phyloP scores from a whole-genome alignment of 192 early-diverging fungal genomes.

The Geranomyces variabilis region DNA sequence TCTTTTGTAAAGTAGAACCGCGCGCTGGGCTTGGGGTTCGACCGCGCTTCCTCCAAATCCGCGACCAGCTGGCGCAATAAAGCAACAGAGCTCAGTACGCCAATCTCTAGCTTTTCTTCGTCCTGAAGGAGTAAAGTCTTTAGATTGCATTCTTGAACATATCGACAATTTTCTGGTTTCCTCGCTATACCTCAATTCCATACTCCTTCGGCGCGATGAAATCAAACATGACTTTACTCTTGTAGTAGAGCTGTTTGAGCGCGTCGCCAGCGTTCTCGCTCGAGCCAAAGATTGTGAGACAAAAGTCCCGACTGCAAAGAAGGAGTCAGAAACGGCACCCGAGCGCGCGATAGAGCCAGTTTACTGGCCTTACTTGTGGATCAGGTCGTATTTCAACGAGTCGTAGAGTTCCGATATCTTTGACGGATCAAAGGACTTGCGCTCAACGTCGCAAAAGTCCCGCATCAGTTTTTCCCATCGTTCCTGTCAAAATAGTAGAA shows the following conservation, averaged over 20 bases:
- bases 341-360: too few species aligned
- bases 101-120: conserved; percentile 83
- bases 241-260: conserved; percentile 73
- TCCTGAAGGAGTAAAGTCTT: conserved; percentile 29
- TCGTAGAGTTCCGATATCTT: conserved; percentile 94
- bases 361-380: conserved; percentile 86
- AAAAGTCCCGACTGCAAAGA: conserved; percentile 19
- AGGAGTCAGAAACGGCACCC: too few species aligned
- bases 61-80: conserved; percentile 78
- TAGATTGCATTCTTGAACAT: background rate
- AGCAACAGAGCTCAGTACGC: conserved; percentile 72
- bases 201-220: conserved; percentile 93
- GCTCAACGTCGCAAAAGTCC: conserved; percentile 76
- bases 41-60: conserved; percentile 69
- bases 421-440: conserved; percentile 62
- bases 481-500: conserved; percentile 61
- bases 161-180: background rate
- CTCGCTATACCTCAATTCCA: conserved; percentile 79
- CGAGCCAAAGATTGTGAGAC: conserved; percentile 23
- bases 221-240: conserved; percentile 87
- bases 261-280: conserved; percentile 43
- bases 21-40: conserved; percentile 60
- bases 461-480: conserved; percentile 95
- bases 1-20: conserved; percentile 95
- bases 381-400: conserved; percentile 94